A percentile compares a stretch with the other conserved stretches of the same genome.
These are phyloP conservation scores for Dendrothele bispora DNA, from an alignment of 768 basidiomycete genomes.

Conservation along the genomic window DNA sequence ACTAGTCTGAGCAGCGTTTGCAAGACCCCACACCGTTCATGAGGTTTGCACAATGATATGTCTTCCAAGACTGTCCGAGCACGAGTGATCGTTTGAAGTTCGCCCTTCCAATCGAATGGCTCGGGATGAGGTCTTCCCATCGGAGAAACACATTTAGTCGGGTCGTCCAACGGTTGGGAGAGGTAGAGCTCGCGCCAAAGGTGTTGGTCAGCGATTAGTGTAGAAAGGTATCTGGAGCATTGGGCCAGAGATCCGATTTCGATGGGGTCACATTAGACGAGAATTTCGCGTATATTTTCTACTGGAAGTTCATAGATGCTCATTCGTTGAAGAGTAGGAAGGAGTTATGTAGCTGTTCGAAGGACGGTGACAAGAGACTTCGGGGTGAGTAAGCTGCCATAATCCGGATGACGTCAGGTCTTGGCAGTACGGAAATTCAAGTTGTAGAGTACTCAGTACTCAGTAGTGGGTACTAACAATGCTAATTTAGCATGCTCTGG, in stretches of 20 bases:
- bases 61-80: constrained; percentile 47
- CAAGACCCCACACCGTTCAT: constrained; percentile 44
- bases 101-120: constrained; percentile 50
- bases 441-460: too few species aligned
- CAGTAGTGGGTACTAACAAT: too few species aligned
- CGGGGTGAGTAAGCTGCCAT: too few species aligned
- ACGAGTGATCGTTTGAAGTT: constrained; percentile 56
- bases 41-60: constrained; percentile 32
- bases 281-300: constrained; percentile 61
- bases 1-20: constrained; percentile 53
- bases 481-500: too few species aligned
- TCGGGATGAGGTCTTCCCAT: constrained; percentile 27
- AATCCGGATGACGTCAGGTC: too few species aligned
- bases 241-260: constrained; percentile 57
- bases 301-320: constrained; percentile 44
- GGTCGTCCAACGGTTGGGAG: constrained; percentile 62
- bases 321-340: too few species aligned
- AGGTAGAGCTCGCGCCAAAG: constrained; percentile 73
- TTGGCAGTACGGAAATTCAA: too few species aligned
- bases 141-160: constrained; percentile 44
- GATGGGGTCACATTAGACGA: constrained; percentile 58
- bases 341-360: too few species aligned
- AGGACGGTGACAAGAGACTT: too few species aligned
- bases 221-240: constrained; percentile 42
- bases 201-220: constrained; percentile 43